phyloP scores from a whole-genome alignment of 805 yeast species.

The Wickerhamomyces kurtzmanii region DNA sequence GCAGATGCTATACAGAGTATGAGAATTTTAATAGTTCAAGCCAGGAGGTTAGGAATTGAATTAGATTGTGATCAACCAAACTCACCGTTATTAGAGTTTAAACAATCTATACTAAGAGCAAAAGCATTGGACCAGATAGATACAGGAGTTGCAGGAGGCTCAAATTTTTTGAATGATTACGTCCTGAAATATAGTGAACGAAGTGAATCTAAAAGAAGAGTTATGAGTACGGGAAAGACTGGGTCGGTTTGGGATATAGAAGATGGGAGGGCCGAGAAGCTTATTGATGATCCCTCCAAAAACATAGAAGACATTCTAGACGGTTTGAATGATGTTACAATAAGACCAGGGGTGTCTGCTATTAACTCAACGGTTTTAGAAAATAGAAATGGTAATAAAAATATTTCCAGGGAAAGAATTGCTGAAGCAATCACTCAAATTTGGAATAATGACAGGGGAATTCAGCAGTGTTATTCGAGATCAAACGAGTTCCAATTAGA shows the following conservation, averaged over 20 bases:
- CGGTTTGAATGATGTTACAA: slow-evolving; percentile 8
- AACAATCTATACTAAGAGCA: slow-evolving; percentile 41
- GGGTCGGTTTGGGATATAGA: slow-evolving; percentile 19
- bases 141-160: slow-evolving; percentile 58
- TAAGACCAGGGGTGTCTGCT: slow-evolving; percentile 15
- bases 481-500: slow-evolving; percentile 80
- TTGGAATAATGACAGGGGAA: slow-evolving; percentile 68
- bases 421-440: slow-evolving; percentile 61
- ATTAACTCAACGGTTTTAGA: slow-evolving; percentile 7
- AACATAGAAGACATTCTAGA: slow-evolving; percentile 12
- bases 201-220: slow-evolving; percentile 38
- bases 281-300: slow-evolving; percentile 6
- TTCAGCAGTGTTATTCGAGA: slow-evolving; percentile 43
- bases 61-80: slow-evolving; percentile 56
- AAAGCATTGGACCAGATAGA: slow-evolving; percentile 55
- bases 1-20: slow-evolving; percentile 81
- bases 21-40: slow-evolving; percentile 70
- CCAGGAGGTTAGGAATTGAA: slow-evolving; percentile 51
- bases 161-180: slow-evolving; percentile 51
- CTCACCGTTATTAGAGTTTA: slow-evolving; percentile 34
- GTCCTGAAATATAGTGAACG: slow-evolving; percentile 51
- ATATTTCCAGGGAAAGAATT: slow-evolving; percentile 35
- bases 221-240: slow-evolving; percentile 45
- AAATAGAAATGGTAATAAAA: background rate
- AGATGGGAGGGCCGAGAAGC: slow-evolving; percentile 9